Percentiles rank a stretch among this genome's conserved stretches.
Conservation (phyloP, 129 eudicot species). For the Saussurea involucrata region DNA sequence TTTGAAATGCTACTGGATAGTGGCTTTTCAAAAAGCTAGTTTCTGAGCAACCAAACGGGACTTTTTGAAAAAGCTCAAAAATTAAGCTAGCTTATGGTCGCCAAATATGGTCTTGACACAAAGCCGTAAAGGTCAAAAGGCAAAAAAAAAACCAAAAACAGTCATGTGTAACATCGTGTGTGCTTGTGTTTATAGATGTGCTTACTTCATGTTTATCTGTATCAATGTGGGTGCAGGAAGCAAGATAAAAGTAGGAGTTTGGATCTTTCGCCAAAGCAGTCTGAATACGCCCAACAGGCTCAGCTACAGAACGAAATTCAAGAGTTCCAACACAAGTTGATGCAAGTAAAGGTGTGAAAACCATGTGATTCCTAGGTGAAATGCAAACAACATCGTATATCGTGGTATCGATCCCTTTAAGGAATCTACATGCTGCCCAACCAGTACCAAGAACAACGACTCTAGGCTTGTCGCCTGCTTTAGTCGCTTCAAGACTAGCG, state of each 20-base stretch:
- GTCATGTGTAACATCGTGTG: background rate
- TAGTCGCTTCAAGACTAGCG: slow-evolving; percentile 79
- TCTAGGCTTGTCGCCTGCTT: slow-evolving; percentile 80
- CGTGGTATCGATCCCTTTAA: slow-evolving; percentile 77
- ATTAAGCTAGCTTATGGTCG: background rate
- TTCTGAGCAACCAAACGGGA: background rate
- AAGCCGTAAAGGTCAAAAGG: no score
- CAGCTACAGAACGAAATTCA: slow-evolving; percentile 90
- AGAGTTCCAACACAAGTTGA: slow-evolving; percentile 97
- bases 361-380: slow-evolving; percentile 98
- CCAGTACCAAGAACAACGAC: slow-evolving; percentile 95
- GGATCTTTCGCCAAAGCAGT: slow-evolving; percentile 78
- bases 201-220: slow-evolving; percentile 81
- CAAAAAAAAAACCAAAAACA: background rate
- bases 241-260: slow-evolving; percentile 66
- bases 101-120: background rate
- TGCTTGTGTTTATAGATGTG: background rate
- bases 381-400: slow-evolving; percentile 80
- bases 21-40: background rate
- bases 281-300: slow-evolving; percentile 79
- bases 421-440: slow-evolving; percentile 94
- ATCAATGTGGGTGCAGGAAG: slow-evolving; percentile 71
- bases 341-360: slow-evolving; percentile 91
- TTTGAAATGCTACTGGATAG: background rate
- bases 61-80: background rate